Conservation (phyloP, 345 rosid genomes). For the Mallotus nudiflorus region DNA sequence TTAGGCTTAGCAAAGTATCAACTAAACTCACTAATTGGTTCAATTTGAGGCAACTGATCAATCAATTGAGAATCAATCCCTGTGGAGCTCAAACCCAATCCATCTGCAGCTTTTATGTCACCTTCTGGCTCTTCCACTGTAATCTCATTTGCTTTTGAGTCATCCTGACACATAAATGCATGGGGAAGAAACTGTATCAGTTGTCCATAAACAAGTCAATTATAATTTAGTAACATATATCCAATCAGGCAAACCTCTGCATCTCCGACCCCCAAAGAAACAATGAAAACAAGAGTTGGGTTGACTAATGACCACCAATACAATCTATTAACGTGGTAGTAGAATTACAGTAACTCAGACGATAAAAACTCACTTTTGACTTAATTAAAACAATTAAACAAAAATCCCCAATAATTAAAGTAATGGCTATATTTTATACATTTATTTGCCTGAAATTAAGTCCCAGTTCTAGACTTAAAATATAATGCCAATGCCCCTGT, state of each 20-base stretch:
- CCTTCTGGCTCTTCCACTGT: conserved; percentile 54
- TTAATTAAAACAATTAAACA: too few relatives aligned
- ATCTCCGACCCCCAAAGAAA: too few relatives aligned
- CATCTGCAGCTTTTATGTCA: conserved; percentile 37
- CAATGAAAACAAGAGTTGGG: too few relatives aligned
- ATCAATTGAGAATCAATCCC: conserved; percentile 40
- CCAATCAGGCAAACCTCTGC: neutral
- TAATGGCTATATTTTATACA: too few relatives aligned
- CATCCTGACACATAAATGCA: conserved; percentile 42
- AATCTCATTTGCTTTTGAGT: conserved; percentile 29
- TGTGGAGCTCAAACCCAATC: conserved; percentile 31
- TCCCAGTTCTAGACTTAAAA: neutral
- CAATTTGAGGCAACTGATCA: conserved; percentile 53
- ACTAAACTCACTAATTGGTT: conserved; percentile 55
- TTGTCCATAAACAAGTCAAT: conserved; percentile 6
- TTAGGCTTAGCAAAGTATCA: conserved; percentile 5
- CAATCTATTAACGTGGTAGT: neutral
- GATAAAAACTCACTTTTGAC: too few relatives aligned
- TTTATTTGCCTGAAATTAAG: neutral
- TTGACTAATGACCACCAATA: too few relatives aligned
- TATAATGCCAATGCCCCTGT: neutral
- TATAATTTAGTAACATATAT: neutral
- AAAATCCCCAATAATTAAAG: too few relatives aligned
- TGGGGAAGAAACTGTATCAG: conserved; percentile 1
- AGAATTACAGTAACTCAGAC: too few relatives aligned